Conservation (phyloP, 192 early-diverging fungal genomes). For the Backusella mclennaniae region DNA sequence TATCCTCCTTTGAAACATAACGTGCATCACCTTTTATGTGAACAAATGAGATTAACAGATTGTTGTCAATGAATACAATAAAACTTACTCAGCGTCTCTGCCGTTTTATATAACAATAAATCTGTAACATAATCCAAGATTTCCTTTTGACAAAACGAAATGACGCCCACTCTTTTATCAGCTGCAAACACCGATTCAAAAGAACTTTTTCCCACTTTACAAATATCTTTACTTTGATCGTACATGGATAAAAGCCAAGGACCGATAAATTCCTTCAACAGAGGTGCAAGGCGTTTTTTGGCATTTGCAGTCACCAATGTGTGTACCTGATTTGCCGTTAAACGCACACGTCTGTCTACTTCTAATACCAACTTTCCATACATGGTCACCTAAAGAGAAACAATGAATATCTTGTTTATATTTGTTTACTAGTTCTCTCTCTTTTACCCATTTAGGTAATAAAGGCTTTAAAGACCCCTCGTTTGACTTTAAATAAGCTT, state of each 20-base stretch:
- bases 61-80: neutral
- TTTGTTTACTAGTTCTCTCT: constrained; percentile 28
- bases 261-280: constrained; percentile 79
- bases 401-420: constrained; percentile 4
- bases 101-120: constrained; percentile 70
- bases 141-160: constrained; percentile 76
- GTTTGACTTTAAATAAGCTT: constrained; percentile 57
- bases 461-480: constrained; percentile 17
- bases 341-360: constrained; percentile 81
- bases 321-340: constrained; percentile 67
- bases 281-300: constrained; percentile 74
- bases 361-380: constrained; percentile 72
- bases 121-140: constrained; percentile 70
- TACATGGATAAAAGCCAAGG: constrained; percentile 83
- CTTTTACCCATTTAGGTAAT: constrained; percentile 47
- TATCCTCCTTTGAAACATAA: constrained; percentile 74
- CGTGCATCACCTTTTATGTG: constrained; percentile 59
- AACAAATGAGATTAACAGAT: neutral
- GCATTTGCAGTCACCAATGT: constrained; percentile 59
- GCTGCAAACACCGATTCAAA: constrained; percentile 80
- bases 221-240: constrained; percentile 81
- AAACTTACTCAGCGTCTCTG: constrained; percentile 74
- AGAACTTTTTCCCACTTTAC: constrained; percentile 55
- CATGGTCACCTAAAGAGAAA: constrained; percentile 55
- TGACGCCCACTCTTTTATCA: constrained; percentile 70